A percentile compares a stretch with the other conserved stretches of the same genome.
Evolutionary conservation across 129 eudicot genomes (phyloP).

Genomic region (Flaveria trinervia): DNA sequence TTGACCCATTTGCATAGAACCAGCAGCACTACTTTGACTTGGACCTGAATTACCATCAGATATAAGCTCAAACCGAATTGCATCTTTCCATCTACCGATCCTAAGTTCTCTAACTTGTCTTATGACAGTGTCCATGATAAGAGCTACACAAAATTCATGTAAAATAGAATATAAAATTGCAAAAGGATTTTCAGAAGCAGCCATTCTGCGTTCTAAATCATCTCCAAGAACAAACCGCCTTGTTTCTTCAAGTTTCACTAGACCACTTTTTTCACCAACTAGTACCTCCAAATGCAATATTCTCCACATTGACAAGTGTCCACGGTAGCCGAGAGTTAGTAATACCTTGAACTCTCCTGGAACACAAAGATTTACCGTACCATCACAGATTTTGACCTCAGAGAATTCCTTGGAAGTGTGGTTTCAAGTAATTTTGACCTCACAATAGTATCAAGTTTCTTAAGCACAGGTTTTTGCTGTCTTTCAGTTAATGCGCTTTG

Average conservation of each 20-base stretch:
- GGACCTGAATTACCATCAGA: slow-evolving; percentile 74
- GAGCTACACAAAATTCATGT: slow-evolving; percentile 91
- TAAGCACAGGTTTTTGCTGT: slow-evolving; percentile 85
- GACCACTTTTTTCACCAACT: slow-evolving; percentile 94
- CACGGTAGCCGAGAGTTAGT: slow-evolving; percentile 97
- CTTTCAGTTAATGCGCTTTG: slow-evolving; percentile 66
- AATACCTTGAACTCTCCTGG: slow-evolving; percentile 96
- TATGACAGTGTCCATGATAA: slow-evolving; percentile 91
- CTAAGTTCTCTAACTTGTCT: slow-evolving; percentile 88
- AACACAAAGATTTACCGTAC: slow-evolving; percentile 76
- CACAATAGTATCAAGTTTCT: slow-evolving; percentile 76
- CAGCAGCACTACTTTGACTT: slow-evolving; percentile 49
- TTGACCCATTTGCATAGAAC: slow-evolving; percentile 57
- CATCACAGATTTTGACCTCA: slow-evolving; percentile 80
- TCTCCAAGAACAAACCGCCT: slow-evolving; percentile 92
- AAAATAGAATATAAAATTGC: slow-evolving; percentile 70
- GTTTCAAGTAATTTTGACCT: slow-evolving; percentile 85
- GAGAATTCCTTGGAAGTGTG: slow-evolving; percentile 75
- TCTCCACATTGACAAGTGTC: slow-evolving; percentile 93
- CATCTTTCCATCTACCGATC: slow-evolving; percentile 95
- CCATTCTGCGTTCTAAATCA: slow-evolving; percentile 98
- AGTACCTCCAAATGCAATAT: slow-evolving; percentile 93
- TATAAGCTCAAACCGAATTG: slow-evolving; percentile 92
- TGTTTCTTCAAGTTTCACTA: slow-evolving; percentile 80
- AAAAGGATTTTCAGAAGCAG: slow-evolving; percentile 87